A percentile compares a stretch with the other conserved stretches of the same genome.
phyloP scores from a whole-genome alignment of 768 basidiomycete genomes.

The Kwoniella shandongensis region DNA sequence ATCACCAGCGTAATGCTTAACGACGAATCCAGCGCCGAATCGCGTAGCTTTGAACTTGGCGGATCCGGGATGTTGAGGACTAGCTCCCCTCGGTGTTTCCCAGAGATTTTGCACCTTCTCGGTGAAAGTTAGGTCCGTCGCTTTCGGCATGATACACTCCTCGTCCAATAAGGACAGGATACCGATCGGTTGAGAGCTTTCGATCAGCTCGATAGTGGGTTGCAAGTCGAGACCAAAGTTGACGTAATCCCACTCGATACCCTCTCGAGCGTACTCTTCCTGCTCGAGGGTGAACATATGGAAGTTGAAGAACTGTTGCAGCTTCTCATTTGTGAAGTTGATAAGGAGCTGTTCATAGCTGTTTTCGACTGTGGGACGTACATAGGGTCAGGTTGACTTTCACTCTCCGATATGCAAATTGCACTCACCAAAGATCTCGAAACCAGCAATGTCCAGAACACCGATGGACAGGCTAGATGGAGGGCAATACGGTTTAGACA shows the following conservation, averaged over 20 bases:
- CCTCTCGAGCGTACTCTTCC: conserved; percentile 94
- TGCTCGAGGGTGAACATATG: conserved; percentile 99
- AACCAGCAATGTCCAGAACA: conserved; percentile 97
- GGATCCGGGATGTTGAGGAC: conserved; percentile 66
- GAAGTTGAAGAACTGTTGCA: conserved; percentile 78
- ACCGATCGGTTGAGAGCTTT: conserved; percentile 75
- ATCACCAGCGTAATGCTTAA: conserved; percentile 93
- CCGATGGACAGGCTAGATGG: conserved; percentile 72
- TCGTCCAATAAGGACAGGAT: conserved; percentile 92
- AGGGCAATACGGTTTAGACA: too few species aligned
- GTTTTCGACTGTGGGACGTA: conserved; percentile 60
- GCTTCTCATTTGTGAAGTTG: conserved; percentile 98
- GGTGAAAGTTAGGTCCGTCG: conserved; percentile 90
- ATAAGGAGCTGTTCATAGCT: conserved; percentile 97
- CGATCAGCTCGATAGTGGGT: conserved; percentile 97
- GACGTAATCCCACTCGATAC: conserved; percentile 96
- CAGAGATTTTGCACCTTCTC: conserved; percentile 84
- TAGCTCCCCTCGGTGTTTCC: conserved; percentile 57
- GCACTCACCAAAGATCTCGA: conserved; percentile 72
- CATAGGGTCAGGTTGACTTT: not conserved
- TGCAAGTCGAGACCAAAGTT: conserved; percentile 97
- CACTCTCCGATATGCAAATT: too few species aligned
- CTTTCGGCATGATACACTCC: conserved; percentile 99
- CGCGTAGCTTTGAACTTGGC: conserved; percentile 80
- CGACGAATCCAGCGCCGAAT: conserved; percentile 90